Evolutionary conservation across 306 rosid genomes (phyloP), one percentile per base, ranked within the genome.

Genomic region (Glycine soja): DNA sequence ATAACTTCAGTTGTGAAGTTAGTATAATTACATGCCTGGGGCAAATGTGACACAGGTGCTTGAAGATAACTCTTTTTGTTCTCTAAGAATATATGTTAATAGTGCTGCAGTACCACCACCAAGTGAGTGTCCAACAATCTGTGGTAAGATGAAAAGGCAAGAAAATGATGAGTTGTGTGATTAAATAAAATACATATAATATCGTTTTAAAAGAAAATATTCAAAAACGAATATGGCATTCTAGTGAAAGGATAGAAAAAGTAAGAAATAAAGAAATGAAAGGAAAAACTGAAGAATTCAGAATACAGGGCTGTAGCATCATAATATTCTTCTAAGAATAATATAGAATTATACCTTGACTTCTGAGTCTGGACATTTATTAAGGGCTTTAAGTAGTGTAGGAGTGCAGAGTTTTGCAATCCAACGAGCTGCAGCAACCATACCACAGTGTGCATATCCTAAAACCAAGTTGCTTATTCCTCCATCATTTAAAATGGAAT

Each of bases 351-450:
- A 24, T 24, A 95, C 99, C 98, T 90, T 86, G 56, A 95, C 76
- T 78, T 86, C 82, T 86, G 87, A 95, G 83, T 95, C 96, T 8
- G 98, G 98, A 81, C 73, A 87, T 86, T 95, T 92, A 79, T 43
- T 80, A 54, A 93, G 92, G 82, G 91, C 99, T 85, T 90, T 85
- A 24, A 87, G 90, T 80, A 95, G 85, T 85, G 84, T 86, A 77
- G 99, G 98, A 83, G 91, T 86, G 85, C 91, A 89, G 47, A 91
- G 94, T 92, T 90, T 95, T 50, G 99, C 97, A 85, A 91, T 95
- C 99, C 99, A 95, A 19, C 98, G 96, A 74, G 98, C 99, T 59
- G 99, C 97, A 82, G 98, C 99, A 86, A 95, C 99, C 99, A 95
- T 95, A 79, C 99, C 99, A 78, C 97, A 95, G 78, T 95, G 99